These are phyloP conservation scores for Calonectria multiphialidica DNA, from an alignment of 2,329 filamentous ascomycete genomes.

Conservation along the genomic window DNA sequence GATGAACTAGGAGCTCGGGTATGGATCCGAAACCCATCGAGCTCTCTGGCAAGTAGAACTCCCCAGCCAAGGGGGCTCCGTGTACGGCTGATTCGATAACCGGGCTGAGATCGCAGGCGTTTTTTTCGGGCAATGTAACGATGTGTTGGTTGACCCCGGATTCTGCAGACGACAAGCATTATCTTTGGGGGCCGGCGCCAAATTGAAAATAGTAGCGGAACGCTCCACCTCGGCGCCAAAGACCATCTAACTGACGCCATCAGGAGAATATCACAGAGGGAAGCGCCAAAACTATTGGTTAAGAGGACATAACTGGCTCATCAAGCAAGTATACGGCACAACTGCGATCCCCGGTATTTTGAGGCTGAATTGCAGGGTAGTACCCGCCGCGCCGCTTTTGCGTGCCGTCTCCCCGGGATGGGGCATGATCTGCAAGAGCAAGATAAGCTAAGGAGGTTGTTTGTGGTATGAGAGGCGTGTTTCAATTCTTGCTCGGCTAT, in stretches of 20 bases:
- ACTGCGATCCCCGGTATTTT: background rate
- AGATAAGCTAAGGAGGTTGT: background rate
- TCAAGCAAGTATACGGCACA: too few relatives aligned
- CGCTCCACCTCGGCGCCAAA: background rate
- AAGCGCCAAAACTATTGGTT: background rate
- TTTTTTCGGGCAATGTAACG: background rate
- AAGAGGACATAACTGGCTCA: background rate
- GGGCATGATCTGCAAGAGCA: background rate
- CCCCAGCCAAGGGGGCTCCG: background rate
- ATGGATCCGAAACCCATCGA: background rate
- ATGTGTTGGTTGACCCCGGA: slow-evolving; percentile 15
- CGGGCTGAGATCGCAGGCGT: background rate
- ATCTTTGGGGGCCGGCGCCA: background rate
- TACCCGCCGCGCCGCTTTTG: background rate
- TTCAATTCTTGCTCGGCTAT: background rate
- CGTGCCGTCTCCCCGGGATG: background rate
- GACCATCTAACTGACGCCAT: too few relatives aligned
- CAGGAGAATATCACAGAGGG: background rate
- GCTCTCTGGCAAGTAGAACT: background rate
- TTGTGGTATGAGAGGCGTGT: background rate
- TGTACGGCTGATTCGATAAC: background rate
- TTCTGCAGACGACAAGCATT: background rate
- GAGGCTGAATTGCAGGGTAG: background rate
- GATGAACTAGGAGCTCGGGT: background rate
- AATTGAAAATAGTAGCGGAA: background rate